A percentile compares a stretch with the other conserved stretches of the same genome.
Evolutionary conservation across 192 early-diverging fungal genomes (phyloP).

Genomic region (Entrophospora sp.): DNA sequence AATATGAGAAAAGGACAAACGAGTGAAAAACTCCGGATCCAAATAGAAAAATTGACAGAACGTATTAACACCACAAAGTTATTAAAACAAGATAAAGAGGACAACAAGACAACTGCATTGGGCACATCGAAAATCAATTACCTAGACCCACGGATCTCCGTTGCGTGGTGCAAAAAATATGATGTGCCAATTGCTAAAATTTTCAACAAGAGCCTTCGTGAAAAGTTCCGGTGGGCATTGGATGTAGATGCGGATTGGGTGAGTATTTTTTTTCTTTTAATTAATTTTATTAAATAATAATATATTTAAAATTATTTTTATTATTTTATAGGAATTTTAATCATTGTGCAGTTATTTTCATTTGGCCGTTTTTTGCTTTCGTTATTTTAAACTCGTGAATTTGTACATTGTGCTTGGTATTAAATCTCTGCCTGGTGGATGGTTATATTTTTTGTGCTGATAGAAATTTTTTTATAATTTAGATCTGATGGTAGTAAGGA

Average conservation of each 20-base stretch:
- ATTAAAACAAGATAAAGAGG: conserved; percentile 85
- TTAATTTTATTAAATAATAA: too few species aligned
- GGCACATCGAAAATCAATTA: conserved; percentile 98
- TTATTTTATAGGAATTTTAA: too few species aligned
- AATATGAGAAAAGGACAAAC: conserved; percentile 40
- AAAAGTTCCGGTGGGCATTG: conserved; percentile 97
- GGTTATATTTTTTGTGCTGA: too few species aligned
- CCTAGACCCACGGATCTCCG: conserved; percentile 94
- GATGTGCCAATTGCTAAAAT: conserved; percentile 89
- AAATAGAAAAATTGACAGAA: conserved; percentile 61
- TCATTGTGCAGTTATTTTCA: too few species aligned
- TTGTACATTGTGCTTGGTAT: too few species aligned
- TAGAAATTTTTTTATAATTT: too few species aligned
- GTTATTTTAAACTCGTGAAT: too few species aligned
- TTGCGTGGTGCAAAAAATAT: conserved; percentile 85
- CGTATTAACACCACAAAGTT: conserved; percentile 67
- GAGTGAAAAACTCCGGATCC: conserved; percentile 65
- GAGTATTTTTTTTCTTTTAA: conserved; percentile 19
- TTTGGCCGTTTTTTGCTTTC: too few species aligned
- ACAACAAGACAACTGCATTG: conserved; percentile 91
- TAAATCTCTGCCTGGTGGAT: too few species aligned
- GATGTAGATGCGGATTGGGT: conserved; percentile 61
- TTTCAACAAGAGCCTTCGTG: conserved; percentile 79
- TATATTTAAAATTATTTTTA: too few species aligned
- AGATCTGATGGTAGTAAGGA: too few species aligned